Evolutionary conservation across 129 eudicot genomes (phyloP).

Genomic region (Flaveria ramosissima): DNA sequence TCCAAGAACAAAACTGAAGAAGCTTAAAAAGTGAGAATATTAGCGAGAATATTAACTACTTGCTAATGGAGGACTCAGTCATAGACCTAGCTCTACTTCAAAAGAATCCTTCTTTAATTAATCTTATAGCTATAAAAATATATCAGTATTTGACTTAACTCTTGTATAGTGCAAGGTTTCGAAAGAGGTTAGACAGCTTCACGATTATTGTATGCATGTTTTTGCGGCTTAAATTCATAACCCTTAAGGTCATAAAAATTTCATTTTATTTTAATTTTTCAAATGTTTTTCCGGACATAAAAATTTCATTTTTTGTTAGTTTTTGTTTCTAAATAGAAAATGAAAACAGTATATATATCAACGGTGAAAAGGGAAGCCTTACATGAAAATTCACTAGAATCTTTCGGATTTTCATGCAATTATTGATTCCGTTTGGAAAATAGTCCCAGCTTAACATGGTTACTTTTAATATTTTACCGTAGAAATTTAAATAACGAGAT

Average conservation of each 20-base stretch:
- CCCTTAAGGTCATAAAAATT: too few relatives aligned
- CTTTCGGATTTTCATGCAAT: too few relatives aligned
- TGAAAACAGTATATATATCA: not conserved
- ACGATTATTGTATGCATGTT: too few relatives aligned
- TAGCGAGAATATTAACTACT: slow-evolving; percentile 27
- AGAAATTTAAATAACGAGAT: not conserved
- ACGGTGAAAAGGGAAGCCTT: slow-evolving; percentile 5
- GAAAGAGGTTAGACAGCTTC: too few relatives aligned
- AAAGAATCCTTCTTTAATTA: slow-evolving; percentile 26
- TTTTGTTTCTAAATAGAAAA: not conserved
- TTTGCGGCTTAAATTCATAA: too few relatives aligned
- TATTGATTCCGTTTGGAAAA: too few relatives aligned
- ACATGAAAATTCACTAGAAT: slow-evolving; percentile 16
- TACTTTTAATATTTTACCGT: not conserved
- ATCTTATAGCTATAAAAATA: not conserved
- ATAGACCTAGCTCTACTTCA: slow-evolving; percentile 30
- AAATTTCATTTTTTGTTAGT: not conserved
- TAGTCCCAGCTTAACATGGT: not conserved
- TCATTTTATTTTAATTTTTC: not conserved
- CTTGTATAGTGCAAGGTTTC: too few relatives aligned
- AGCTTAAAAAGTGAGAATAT: slow-evolving; percentile 27
- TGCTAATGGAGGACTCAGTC: slow-evolving; percentile 24
- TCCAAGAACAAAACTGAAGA: slow-evolving; percentile 37
- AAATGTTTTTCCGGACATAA: not conserved
- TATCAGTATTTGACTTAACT: too few relatives aligned